These are phyloP conservation scores for Austroboletus novae-zelandiae DNA, from an alignment of 1,284 basidiomycete species.

Conservation along the genomic window DNA sequence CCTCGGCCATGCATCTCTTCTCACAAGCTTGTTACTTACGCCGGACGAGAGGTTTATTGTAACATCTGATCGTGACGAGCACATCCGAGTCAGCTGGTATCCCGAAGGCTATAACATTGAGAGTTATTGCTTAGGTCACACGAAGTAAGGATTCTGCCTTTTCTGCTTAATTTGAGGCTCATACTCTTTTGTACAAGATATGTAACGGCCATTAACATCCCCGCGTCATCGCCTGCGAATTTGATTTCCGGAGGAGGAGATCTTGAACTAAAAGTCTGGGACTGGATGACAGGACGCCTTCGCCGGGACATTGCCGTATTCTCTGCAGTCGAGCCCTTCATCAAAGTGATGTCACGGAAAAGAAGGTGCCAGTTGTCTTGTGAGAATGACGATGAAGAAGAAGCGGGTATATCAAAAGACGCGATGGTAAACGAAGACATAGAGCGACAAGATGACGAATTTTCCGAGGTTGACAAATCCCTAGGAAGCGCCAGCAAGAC, in stretches of 20 bases:
- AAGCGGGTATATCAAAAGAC: conserved; percentile 21
- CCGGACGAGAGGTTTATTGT: conserved; percentile 72
- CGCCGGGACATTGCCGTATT: conserved; percentile 54
- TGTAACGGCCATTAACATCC: conserved; percentile 77
- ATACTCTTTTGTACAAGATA: conserved; percentile 49
- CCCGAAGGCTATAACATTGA: conserved; percentile 84
- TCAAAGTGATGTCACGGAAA: conserved; percentile 49
- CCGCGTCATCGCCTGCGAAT: conserved; percentile 43
- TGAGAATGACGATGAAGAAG: conserved; percentile 40
- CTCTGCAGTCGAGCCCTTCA: conserved; percentile 57
- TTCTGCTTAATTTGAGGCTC: conserved; percentile 1
- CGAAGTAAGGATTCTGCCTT: conserved; percentile 54
- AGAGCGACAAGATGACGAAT: conserved; percentile 16
- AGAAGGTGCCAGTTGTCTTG: conserved; percentile 35
- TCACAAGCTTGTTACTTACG: conserved; percentile 71
- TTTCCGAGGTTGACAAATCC: neutral
- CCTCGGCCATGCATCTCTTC: conserved; percentile 82
- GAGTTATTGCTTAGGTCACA: conserved; percentile 80
- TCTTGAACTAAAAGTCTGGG: conserved; percentile 72
- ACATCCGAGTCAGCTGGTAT: conserved; percentile 88
- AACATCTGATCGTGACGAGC: conserved; percentile 90
- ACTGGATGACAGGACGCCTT: conserved; percentile 66
- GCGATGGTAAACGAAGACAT: conserved; percentile 23
- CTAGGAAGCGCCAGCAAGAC: neutral
- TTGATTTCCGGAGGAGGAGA: conserved; percentile 91